phyloP scores from a whole-genome alignment of 345 rosid species.

The Sisymbrium altissimum region DNA sequence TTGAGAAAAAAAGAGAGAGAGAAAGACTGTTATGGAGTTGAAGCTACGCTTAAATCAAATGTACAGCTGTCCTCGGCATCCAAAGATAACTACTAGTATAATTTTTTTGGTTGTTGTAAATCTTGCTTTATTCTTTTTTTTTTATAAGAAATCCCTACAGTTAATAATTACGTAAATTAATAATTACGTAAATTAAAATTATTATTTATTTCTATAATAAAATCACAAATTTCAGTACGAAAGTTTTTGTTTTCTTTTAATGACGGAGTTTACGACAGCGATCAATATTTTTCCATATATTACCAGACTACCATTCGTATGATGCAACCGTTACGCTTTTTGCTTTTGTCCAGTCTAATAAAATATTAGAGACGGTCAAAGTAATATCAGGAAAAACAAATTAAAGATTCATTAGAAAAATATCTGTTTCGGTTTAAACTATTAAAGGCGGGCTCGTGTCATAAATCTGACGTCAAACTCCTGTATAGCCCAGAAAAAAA shows the following conservation, averaged over 20 bases:
- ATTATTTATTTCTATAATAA: neutral
- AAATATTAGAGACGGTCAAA: constrained; percentile 5
- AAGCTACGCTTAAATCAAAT: constrained; percentile 37
- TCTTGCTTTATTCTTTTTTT: constrained; percentile 7
- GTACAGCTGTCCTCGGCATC: constrained; percentile 27
- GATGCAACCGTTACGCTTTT: constrained; percentile 10
- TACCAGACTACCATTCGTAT: neutral
- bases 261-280: neutral
- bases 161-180: neutral
- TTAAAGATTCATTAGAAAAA: neutral
- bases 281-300: neutral
- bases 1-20: constrained; percentile 6
- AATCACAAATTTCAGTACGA: neutral
- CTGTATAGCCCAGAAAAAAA: neutral
- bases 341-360: neutral
- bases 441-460: neutral
- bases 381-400: neutral
- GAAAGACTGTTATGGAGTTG: constrained; percentile 33
- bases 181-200: neutral
- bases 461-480: neutral
- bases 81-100: neutral
- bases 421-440: neutral
- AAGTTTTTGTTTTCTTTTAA: neutral
- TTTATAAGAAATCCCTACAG: neutral
- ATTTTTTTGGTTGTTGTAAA: neutral